phyloP scores from a whole-genome alignment of 2,329 filamentous ascomycete species.

The Diaporthe sp. region DNA sequence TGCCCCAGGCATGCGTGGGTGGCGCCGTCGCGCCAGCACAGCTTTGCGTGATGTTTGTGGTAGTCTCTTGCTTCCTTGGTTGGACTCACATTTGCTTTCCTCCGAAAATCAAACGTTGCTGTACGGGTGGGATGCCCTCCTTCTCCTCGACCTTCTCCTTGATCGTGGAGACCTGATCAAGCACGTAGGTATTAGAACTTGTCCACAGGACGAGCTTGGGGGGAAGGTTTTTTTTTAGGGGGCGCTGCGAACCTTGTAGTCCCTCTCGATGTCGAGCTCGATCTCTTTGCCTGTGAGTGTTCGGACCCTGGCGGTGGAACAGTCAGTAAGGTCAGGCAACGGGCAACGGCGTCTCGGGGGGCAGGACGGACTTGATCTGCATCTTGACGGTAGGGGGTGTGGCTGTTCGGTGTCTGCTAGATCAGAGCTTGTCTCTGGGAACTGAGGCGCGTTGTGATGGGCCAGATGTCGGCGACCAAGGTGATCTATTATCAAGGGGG shows the following conservation, averaged over 20 bases:
- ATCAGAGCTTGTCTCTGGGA: not conserved
- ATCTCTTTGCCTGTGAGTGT: conserved; percentile 99
- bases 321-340: not conserved
- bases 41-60: not conserved
- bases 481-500: not conserved
- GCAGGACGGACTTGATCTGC: conserved; percentile 61
- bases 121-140: conserved; percentile 95
- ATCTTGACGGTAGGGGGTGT: conserved; percentile 44
- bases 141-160: conserved; percentile 99
- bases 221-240: no score
- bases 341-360: not conserved
- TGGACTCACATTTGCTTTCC: conserved; percentile 92
- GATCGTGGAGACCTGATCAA: conserved; percentile 85
- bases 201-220: not conserved
- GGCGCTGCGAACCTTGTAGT: conserved; percentile 80
- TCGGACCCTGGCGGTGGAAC: conserved; percentile 75
- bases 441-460: not conserved
- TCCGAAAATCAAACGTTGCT: conserved; percentile 95
- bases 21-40: not conserved
- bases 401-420: not conserved
- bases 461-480: not conserved
- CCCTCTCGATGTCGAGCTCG: conserved; percentile 94
- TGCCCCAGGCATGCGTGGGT: not conserved
- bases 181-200: conserved; percentile 1
- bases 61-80: no score